Percentiles rank a stretch among this genome's conserved stretches.
These are phyloP conservation scores for sunflower (Helianthus annuus) DNA, from an alignment of 129 eudicot genomes.

Conservation along the genomic window DNA sequence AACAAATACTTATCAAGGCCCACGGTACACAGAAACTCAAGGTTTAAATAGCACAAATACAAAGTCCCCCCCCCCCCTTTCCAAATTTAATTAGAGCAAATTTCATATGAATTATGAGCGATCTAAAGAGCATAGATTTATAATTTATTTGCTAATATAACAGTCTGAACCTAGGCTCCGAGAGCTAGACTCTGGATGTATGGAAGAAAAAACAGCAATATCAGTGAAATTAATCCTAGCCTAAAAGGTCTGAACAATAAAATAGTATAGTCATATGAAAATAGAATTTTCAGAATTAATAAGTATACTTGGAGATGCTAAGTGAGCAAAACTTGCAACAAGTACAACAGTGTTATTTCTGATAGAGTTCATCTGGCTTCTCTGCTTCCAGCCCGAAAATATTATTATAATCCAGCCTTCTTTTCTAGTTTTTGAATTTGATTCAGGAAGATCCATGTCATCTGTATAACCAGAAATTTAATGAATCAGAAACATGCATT, in stretches of 20 bases:
- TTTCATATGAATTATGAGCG: constrained; percentile 7
- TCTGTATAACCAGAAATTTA: constrained; percentile 42
- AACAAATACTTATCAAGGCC: constrained; percentile 10
- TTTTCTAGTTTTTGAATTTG: constrained; percentile 85
- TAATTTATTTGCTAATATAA: constrained; percentile 30
- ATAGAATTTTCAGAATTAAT: constrained; percentile 7
- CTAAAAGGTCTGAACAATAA: constrained; percentile 21
- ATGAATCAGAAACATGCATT: constrained; percentile 21
- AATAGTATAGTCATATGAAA: constrained; percentile 24
- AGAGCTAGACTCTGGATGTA: constrained; percentile 17
- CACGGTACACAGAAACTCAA: constrained; percentile 25
- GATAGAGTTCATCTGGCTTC: constrained; percentile 23
- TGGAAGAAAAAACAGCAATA: neutral
- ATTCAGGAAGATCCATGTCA: constrained; percentile 94
- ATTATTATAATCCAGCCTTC: constrained; percentile 54
- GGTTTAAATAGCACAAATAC: neutral
- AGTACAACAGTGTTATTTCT: constrained; percentile 37
- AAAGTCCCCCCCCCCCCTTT: neutral
- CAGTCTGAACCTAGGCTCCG: constrained; percentile 17
- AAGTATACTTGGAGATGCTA: constrained; percentile 33
- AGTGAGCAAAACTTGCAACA: constrained; percentile 32
- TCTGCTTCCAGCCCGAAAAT: constrained; percentile 16
- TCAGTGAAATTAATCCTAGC: constrained; percentile 26
- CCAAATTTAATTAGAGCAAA: constrained; percentile 1
- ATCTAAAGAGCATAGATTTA: constrained; percentile 16